Conservation (phyloP, 2,329 filamentous ascomycete genomes). For the Furcasterigmium furcatum region DNA sequence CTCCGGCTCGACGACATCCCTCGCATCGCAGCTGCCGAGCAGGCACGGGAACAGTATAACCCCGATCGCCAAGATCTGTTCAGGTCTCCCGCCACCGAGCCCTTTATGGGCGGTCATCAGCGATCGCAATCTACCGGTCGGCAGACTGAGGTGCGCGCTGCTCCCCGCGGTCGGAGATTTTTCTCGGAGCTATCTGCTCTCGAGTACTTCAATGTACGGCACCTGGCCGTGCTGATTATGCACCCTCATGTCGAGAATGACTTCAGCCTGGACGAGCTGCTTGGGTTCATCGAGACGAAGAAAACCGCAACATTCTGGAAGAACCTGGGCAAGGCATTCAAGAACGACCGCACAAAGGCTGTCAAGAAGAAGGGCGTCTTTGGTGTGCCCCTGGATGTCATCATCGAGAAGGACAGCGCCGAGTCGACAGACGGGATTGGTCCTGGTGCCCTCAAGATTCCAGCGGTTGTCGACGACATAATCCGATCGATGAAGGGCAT, state of each 20-base stretch:
- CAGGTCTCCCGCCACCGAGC: slow-evolving; percentile 52
- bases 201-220: slow-evolving; percentile 96
- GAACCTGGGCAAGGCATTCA: slow-evolving; percentile 95
- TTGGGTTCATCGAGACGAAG: slow-evolving; percentile 88
- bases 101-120: slow-evolving; percentile 57
- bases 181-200: slow-evolving; percentile 94
- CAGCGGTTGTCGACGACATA: slow-evolving; percentile 91
- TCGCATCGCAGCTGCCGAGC: slow-evolving; percentile 90
- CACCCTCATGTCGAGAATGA: slow-evolving; percentile 85
- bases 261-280: slow-evolving; percentile 90
- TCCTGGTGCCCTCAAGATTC: slow-evolving; percentile 84
- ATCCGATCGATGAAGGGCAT: slow-evolving; percentile 95
- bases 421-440: slow-evolving; percentile 98
- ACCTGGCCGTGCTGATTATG: slow-evolving; percentile 92
- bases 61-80: slow-evolving; percentile 69
- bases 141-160: slow-evolving; percentile 45
- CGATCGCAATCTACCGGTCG: slow-evolving; percentile 55
- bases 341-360: slow-evolving; percentile 73
- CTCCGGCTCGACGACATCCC: slow-evolving; percentile 95
- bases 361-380: slow-evolving; percentile 94
- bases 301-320: slow-evolving; percentile 94
- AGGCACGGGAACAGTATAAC: slow-evolving; percentile 86
- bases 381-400: slow-evolving; percentile 80
- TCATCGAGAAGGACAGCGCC: slow-evolving; percentile 90
- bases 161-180: slow-evolving; percentile 65